Conservation (phyloP, 2,329 filamentous ascomycete genomes). For the Gnomoniopsis smithogilvyi region DNA sequence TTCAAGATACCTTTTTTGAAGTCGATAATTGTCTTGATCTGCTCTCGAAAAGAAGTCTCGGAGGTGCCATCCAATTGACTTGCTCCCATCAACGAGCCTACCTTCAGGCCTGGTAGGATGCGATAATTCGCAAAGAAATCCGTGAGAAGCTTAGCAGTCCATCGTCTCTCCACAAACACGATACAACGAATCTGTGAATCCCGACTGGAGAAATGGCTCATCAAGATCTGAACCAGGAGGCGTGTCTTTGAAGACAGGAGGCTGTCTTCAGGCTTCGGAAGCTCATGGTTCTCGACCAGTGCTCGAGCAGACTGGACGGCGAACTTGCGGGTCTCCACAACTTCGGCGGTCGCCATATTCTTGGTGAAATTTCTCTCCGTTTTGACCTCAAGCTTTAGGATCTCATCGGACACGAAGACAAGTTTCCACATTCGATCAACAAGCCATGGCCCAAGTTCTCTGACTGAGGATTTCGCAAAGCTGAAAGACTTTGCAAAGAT, state of each 20-base stretch:
- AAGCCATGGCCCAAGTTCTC: constrained; percentile 77
- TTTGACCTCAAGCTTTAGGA: constrained; percentile 57
- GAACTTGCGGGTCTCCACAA: constrained; percentile 49
- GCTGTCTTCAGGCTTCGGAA: constrained; percentile 31
- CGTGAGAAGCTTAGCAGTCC: constrained; percentile 71
- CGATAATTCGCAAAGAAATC: constrained; percentile 58
- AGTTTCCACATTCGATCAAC: constrained; percentile 79
- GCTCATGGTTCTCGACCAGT: constrained; percentile 50
- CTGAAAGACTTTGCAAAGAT: constrained; percentile 55
- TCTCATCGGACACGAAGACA: constrained; percentile 60
- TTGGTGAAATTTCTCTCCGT: constrained; percentile 31
- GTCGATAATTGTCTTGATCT: constrained; percentile 68
- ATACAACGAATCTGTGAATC: constrained; percentile 64
- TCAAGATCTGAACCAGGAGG: constrained; percentile 58
- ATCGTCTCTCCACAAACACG: constrained; percentile 78
- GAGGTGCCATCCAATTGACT: constrained; percentile 48
- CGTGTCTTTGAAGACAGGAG: constrained; percentile 72
- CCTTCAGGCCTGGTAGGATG: constrained; percentile 57
- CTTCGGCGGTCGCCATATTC: constrained; percentile 23
- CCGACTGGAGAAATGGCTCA: constrained; percentile 53
- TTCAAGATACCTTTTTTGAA: constrained; percentile 59
- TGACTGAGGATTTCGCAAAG: constrained; percentile 57
- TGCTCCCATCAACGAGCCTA: constrained; percentile 57
- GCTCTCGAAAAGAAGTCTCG: constrained; percentile 67
- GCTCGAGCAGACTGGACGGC: constrained; percentile 57